Evolutionary conservation across 2,329 filamentous ascomycete species (phyloP).

Genomic region (Bipolaris oryzae): DNA sequence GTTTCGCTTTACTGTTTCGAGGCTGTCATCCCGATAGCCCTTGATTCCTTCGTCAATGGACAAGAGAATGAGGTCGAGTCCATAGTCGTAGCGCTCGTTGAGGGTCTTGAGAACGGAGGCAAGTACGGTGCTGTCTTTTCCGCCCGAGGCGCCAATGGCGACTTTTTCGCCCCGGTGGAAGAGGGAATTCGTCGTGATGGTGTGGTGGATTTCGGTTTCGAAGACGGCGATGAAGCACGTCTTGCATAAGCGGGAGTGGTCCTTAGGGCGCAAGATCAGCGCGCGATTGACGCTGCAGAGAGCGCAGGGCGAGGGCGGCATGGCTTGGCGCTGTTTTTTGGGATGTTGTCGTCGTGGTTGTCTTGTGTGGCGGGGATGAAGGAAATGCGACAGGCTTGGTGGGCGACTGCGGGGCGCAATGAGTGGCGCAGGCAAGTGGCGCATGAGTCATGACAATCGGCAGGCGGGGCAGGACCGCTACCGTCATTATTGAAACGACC

Average conservation of each 20-base stretch:
- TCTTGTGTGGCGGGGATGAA: not conserved
- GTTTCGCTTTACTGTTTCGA: constrained; percentile 96
- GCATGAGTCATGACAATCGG: constrained; percentile 12
- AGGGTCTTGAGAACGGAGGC: constrained; percentile 93
- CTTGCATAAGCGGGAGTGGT: constrained; percentile 91
- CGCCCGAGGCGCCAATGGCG: constrained; percentile 94
- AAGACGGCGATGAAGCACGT: constrained; percentile 86
- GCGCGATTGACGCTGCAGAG: constrained; percentile 78
- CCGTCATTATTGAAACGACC: not conserved
- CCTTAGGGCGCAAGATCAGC: constrained; percentile 91
- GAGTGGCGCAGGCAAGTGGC: not conserved
- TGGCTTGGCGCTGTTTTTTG: constrained; percentile 44
- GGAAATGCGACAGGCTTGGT: not conserved
- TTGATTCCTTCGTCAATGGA: constrained; percentile 98
- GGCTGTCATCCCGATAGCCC: constrained; percentile 92
- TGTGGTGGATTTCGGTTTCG: constrained; percentile 92
- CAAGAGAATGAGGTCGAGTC: constrained; percentile 81
- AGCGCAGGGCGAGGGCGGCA: constrained; percentile 79
- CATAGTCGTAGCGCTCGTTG: constrained; percentile 88
- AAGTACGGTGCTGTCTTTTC: constrained; percentile 96
- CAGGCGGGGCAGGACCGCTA: not conserved
- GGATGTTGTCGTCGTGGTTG: not conserved
- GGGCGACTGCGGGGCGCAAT: constrained; percentile 2
- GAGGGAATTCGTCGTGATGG: constrained; percentile 79
- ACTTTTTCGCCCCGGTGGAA: constrained; percentile 84